Evolutionary conservation across 352 stramenopile species (phyloP).

Genomic region (Pythium periplocum): DNA sequence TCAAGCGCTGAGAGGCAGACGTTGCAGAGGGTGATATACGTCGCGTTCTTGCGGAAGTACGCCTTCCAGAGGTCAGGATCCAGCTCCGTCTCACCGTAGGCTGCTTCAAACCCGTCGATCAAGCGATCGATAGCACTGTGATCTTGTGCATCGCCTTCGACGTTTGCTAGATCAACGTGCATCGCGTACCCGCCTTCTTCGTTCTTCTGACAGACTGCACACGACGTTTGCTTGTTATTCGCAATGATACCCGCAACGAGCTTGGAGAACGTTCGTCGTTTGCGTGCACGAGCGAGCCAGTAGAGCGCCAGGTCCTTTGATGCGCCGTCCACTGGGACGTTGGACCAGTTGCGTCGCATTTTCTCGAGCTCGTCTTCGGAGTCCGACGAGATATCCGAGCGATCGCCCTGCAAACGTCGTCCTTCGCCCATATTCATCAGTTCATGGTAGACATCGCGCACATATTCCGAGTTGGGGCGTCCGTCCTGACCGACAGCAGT

Average conservation of each 20-base stretch:
- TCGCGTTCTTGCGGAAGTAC: constrained; percentile 93
- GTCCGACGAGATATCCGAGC: constrained; percentile 92
- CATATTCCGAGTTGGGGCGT: constrained; percentile 89
- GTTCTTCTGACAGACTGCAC: constrained; percentile 73
- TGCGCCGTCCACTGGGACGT: constrained; percentile 74
- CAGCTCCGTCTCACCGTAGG: constrained; percentile 85
- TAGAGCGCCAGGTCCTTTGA: constrained; percentile 87
- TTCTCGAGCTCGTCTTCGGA: constrained; percentile 89
- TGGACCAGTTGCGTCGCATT: constrained; percentile 82
- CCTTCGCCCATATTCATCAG: constrained; percentile 92
- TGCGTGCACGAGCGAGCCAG: constrained; percentile 92
- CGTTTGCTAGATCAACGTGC: constrained; percentile 73
- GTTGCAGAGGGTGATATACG: constrained; percentile 93
- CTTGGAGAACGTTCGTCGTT: constrained; percentile 89
- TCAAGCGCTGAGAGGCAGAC: constrained; percentile 75
- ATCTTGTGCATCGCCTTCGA: constrained; percentile 65
- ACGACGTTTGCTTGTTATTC: constrained; percentile 80
- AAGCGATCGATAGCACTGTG: constrained; percentile 69
- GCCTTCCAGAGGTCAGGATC: constrained; percentile 94
- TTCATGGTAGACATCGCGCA: constrained; percentile 96
- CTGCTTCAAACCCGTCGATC: constrained; percentile 64
- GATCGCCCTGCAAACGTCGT: constrained; percentile 78
- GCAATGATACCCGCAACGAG: constrained; percentile 80
- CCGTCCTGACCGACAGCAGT: constrained; percentile 56
- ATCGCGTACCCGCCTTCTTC: constrained; percentile 69